Evolutionary conservation across 768 basidiomycete genomes (phyloP), one percentile per base, ranked within the genome.

Genomic region (Coprinopsis sp.): DNA sequence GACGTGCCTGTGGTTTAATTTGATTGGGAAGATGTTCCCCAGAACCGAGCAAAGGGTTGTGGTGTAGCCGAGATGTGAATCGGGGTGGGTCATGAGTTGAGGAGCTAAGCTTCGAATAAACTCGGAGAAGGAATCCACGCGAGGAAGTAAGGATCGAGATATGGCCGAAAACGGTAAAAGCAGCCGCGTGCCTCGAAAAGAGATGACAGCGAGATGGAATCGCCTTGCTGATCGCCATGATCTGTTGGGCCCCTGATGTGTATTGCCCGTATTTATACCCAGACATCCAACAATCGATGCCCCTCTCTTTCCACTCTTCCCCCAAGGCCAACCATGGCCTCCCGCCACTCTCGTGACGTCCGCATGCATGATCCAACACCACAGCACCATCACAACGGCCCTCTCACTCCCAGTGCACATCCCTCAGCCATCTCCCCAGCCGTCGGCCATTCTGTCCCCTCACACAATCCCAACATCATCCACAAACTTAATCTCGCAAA

Each of bases 401-500:
- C 70, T 1, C 55, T 60, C 19, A 70, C 72, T 54, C 47, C 66
- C 55, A 62, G 64, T 49, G 54, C 67, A 49, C 66, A 74, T 57
- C 78, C 77, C 2, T 73, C 82, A 29, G 71, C 75, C 27, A 70
- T 69, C 18, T 69, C 68, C 22, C 37, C 68, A 44, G 54, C 63
- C 23, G 58, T 63, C 37, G 61, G 57, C 23, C 61, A 69, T 31
- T 66, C 65, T 24, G 60, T 62, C 45, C 54, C 60, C 21, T 56
- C 71, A 29, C 53, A 64, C 11, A 56, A 71, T 25, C 51, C 66
- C 25, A 69, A 63, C 51, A 77, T 82, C 43, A 79, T 89, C 50
- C 80, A 85, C 66, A 89, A 89, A 53, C 77, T 96, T 44, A 81
- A 86, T 18, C 70, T 76, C 28, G 90, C 92, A 41, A 95, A 96